Base-by-base conservation (phyloP, 441 rosid genomes). In the Populus hybrid region DNA sequence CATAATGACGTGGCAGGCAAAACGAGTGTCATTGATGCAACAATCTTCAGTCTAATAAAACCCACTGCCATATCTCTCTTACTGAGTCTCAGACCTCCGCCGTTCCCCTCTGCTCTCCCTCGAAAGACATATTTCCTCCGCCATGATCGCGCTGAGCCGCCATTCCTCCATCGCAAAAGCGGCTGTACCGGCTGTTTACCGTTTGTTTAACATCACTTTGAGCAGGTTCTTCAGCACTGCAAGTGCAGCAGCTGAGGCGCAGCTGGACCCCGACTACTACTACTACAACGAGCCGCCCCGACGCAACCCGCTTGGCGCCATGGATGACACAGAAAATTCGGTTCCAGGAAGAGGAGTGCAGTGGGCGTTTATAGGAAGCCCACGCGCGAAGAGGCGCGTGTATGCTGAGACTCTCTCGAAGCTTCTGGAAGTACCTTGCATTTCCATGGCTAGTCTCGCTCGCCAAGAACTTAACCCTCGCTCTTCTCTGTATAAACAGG, bases 381-480 rank as follows among this genome's bases (percentile, higher is more conserved):
- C 85, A 40, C 82, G 82, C 64, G 81, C 86, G n/a, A 87, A 85
- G 82, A 87, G 78, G 85, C 86, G 84, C 78, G 78, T 84, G 36
- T 87, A 78, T 71, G 88, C 86, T 1, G 84, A 81, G 76, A 82
- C 69, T 68, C 86, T 87, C 21, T 86, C 90, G 61, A 85, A 85
- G 83, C 84, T 87, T 67, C 82, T 87, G 34, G 66, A 86, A 67
- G 88, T 86, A 21, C 90, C 92, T 7, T 83, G 69, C 79, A 81
- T 89, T 76, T 85, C 92, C 75, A 89, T 84, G 90, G 88, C 88
- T 2, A 78, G 79, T 40, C 87, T 89, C 21, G 90, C 87, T 35
- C 86, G 89, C 18, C 89, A 87, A 77, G 92, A 89, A 64, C 88
- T 89, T 57, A 83, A 64, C 14, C 89, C 84, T 73, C 78, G 74